Evolutionary conservation across 2,329 filamentous ascomycete species (phyloP).

Genomic region (Escovopsis sp.): DNA sequence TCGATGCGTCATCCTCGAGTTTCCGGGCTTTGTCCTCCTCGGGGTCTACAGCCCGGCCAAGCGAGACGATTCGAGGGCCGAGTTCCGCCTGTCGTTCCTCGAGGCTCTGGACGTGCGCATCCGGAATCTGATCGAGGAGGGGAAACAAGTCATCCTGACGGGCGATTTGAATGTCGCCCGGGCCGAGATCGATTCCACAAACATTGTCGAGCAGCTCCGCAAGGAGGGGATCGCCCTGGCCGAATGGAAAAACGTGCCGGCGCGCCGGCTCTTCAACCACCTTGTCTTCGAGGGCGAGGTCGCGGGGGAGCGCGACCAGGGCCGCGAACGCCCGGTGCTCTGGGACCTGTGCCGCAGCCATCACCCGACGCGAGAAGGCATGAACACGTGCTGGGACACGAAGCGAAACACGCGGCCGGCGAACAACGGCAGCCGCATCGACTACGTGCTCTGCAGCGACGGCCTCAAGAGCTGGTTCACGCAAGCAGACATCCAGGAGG

Average conservation of each 20-base stretch:
- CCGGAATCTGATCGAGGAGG: slow-evolving; percentile 64
- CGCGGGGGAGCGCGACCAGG: slow-evolving; percentile 49
- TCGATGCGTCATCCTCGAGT: slow-evolving; percentile 80
- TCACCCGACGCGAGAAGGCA: slow-evolving; percentile 64
- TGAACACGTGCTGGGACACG: slow-evolving; percentile 97
- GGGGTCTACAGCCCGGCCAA: slow-evolving; percentile 88
- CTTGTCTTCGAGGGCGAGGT: slow-evolving; percentile 63
- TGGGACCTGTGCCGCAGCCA: slow-evolving; percentile 76
- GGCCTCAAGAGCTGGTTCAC: slow-evolving; percentile 68
- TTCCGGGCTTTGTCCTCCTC: slow-evolving; percentile 85
- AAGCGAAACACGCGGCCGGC: slow-evolving; percentile 90
- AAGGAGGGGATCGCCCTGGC: slow-evolving; percentile 54
- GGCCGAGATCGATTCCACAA: slow-evolving; percentile 60
- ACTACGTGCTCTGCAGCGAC: slow-evolving; percentile 77
- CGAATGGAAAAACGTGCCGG: slow-evolving; percentile 58
- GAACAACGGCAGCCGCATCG: slow-evolving; percentile 85
- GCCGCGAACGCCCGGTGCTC: slow-evolving; percentile 55
- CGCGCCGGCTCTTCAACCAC: slow-evolving; percentile 71
- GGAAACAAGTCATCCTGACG: slow-evolving; percentile 72
- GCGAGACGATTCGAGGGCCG: slow-evolving; percentile 67
- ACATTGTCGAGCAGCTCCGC: slow-evolving; percentile 53
- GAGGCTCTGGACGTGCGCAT: slow-evolving; percentile 68
- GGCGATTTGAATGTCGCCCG: slow-evolving; percentile 77
- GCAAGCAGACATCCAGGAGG: slow-evolving; percentile 79
- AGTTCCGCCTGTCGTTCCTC: slow-evolving; percentile 70